Conservation (phyloP, 257 asterid genomes). For the Capsicum rhomboideum region DNA sequence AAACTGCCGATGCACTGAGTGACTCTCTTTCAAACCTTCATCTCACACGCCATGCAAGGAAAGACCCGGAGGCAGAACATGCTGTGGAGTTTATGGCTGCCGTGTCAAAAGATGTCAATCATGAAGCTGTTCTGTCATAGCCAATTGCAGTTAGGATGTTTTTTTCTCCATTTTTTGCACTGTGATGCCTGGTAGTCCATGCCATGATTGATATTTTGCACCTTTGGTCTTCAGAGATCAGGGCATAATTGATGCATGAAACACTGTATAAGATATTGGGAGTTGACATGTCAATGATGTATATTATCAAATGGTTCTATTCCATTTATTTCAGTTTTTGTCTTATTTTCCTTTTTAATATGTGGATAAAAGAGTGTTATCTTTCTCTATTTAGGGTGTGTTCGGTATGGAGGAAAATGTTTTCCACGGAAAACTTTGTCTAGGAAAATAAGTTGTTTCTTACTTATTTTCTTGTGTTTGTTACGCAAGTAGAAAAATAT, state of each 20-base stretch:
- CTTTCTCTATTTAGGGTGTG: neutral
- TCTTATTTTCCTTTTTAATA: neutral
- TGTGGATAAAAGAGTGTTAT: neutral
- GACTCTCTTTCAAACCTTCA: slow-evolving; percentile 43
- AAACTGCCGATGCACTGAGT: slow-evolving; percentile 36
- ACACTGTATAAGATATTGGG: neutral
- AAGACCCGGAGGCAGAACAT: slow-evolving; percentile 8
- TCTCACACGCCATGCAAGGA: slow-evolving; percentile 21
- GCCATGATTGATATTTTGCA: neutral
- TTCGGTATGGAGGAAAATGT: too few species aligned
- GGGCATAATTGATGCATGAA: neutral
- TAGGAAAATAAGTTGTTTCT: too few species aligned
- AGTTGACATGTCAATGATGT: neutral
- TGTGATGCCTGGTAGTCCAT: neutral
- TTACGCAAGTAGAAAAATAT: too few species aligned
- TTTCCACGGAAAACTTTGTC: too few species aligned
- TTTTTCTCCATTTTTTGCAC: neutral
- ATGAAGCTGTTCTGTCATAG: slow-evolving; percentile 35
- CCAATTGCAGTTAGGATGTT: neutral
- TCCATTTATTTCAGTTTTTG: neutral
- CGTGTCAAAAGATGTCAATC: slow-evolving; percentile 8
- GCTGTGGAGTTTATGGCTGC: neutral
- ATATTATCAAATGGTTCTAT: neutral
- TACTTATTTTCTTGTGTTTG: too few species aligned
- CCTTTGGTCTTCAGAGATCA: neutral